Evolutionary conservation across 2,329 filamentous ascomycete species (phyloP).

Genomic region (Teratosphaeria viscida): DNA sequence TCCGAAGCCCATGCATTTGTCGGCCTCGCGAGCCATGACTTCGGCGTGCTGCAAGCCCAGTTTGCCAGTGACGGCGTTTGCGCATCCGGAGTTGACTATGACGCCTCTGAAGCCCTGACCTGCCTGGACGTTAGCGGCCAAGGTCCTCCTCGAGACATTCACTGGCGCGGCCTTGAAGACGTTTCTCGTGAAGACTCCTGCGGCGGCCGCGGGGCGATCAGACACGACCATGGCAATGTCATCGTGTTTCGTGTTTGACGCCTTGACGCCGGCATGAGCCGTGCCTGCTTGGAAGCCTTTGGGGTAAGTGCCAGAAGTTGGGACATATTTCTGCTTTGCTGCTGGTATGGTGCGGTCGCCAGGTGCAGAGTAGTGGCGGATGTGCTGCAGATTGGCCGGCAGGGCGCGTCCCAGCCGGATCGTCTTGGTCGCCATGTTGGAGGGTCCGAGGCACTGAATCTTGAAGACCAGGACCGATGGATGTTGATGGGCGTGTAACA

Average conservation of each 20-base stretch:
- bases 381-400: slow-evolving; percentile 29
- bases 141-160: slow-evolving; percentile 64
- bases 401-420: slow-evolving; percentile 15
- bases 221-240: slow-evolving; percentile 85
- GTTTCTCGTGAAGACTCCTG: slow-evolving; percentile 95
- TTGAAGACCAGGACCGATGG: not conserved
- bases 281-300: slow-evolving; percentile 81
- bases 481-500: not conserved
- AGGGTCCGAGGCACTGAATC: not conserved
- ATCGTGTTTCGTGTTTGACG: slow-evolving; percentile 79
- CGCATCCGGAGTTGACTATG: slow-evolving; percentile 89
- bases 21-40: slow-evolving; percentile 70
- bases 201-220: slow-evolving; percentile 72
- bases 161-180: slow-evolving; percentile 96
- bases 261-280: slow-evolving; percentile 86
- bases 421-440: slow-evolving; percentile 11
- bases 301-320: slow-evolving; percentile 74
- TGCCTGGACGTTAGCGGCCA: not conserved
- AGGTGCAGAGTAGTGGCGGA: slow-evolving; percentile 50
- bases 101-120: slow-evolving; percentile 68
- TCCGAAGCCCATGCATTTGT: slow-evolving; percentile 48
- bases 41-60: slow-evolving; percentile 81
- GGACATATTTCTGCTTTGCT: slow-evolving; percentile 84
- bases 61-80: slow-evolving; percentile 91
- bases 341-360: slow-evolving; percentile 53